Conservation (phyloP, 2,329 filamentous ascomycete species). For the Aureobasidium sp. region DNA sequence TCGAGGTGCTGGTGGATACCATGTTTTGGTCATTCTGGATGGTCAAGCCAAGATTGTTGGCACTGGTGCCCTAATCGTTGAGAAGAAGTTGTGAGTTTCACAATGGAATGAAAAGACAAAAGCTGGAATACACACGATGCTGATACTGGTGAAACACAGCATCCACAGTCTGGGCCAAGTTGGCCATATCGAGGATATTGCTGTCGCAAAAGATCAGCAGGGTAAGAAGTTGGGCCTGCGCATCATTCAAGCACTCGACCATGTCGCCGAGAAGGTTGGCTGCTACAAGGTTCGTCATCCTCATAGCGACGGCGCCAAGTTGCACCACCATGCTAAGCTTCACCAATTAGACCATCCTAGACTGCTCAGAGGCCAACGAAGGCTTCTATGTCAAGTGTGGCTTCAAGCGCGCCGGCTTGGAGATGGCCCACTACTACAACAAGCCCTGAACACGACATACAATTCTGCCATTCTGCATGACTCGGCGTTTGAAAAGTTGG, state of each 20-base stretch:
- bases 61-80: slow-evolving; percentile 81
- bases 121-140: background rate
- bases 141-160: slow-evolving; percentile 23
- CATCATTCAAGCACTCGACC: slow-evolving; percentile 90
- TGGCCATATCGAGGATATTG: slow-evolving; percentile 97
- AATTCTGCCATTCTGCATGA: background rate
- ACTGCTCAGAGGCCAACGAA: slow-evolving; percentile 93
- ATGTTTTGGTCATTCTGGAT: slow-evolving; percentile 79
- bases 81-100: slow-evolving; percentile 64
- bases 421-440: slow-evolving; percentile 91
- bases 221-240: slow-evolving; percentile 92
- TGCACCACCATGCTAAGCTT: slow-evolving; percentile 1
- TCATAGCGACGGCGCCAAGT: background rate
- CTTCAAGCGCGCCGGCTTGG: slow-evolving; percentile 81
- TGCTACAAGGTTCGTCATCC: slow-evolving; percentile 68
- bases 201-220: slow-evolving; percentile 89
- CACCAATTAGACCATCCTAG: slow-evolving; percentile 66
- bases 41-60: slow-evolving; percentile 67
- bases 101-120: background rate
- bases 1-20: slow-evolving; percentile 69
- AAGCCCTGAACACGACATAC: background rate
- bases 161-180: slow-evolving; percentile 77
- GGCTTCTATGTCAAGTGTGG: slow-evolving; percentile 98
- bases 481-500: background rate
- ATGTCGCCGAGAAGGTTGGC: slow-evolving; percentile 76